Evolutionary conservation across 257 asterid species (phyloP).

Genomic region (Verbena officinalis): DNA sequence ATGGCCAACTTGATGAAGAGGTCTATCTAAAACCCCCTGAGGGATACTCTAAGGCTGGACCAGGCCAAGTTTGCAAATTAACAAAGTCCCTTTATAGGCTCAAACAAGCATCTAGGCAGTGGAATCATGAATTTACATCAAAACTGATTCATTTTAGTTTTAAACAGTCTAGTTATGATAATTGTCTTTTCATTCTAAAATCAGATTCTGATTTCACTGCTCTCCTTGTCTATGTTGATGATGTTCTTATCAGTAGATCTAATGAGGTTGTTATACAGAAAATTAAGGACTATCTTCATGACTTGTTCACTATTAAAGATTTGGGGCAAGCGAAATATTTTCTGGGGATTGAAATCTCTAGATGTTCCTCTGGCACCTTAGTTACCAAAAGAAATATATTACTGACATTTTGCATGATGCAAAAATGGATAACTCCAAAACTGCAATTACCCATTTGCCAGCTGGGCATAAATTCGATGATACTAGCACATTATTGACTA

Average conservation of each 20-base stretch:
- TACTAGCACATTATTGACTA: no score
- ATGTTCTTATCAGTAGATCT: neutral
- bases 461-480: neutral
- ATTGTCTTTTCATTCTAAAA: neutral
- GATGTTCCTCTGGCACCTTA: neutral
- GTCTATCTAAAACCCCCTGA: neutral
- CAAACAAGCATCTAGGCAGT: constrained; percentile 11
- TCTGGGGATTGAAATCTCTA: neutral
- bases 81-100: neutral
- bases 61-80: neutral
- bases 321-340: neutral
- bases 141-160: neutral
- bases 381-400: neutral
- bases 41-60: neutral
- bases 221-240: neutral
- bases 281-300: neutral
- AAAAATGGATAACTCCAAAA: neutral
- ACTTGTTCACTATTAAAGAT: neutral
- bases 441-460: neutral
- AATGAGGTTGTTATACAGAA: fast-evolving
- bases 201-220: neutral
- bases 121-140: neutral
- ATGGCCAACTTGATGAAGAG: neutral
- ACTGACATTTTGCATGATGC: neutral
- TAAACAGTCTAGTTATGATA: neutral